Base-by-base conservation (phyloP, 1,284 basidiomycete species). In the Cutaneotrichosporon dermatis region DNA sequence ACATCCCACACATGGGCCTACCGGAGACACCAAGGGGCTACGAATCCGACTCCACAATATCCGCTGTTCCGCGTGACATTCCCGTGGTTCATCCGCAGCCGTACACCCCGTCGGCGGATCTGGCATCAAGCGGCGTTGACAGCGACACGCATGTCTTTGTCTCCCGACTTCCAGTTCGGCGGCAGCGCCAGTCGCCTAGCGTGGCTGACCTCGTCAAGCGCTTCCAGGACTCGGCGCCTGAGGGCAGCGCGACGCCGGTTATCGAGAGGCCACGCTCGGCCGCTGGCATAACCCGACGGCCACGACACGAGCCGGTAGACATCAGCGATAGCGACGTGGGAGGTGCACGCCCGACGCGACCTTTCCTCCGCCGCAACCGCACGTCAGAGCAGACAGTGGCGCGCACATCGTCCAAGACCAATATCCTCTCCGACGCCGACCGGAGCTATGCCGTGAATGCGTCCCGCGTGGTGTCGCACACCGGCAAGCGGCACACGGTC, bases 31-130 rank as follows among this genome's bases (percentile, higher is more conserved):
- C 57, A 4, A 86, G 86, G 63, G 80, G 82, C 4, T 74, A 76
- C 41, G 91, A 91, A 48, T 92, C 88, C 70, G 92, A 95, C 71
- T 93, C 90, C 9, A 95, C 92, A 1, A 91, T 94, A 58, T 90
- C 87, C n/a, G 90, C 88, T 2, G 78, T 81, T 8, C 69, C 69
- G 5, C 63, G 68, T n/a, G 13, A 25, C 54, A 61, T 44, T 63
- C 63, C 10, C 34, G 6, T 54, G 34, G 7, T 43, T 49, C 25
- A 25, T 25, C 12, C 35, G 11, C 9, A 50, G 46, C 49, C 52
- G 34, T 42, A 50, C 41, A 44, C 50, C 12, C 35, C 55, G 33
- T 39, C 41, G 12, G 54, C 45, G 16, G 50, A 58, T 35, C 34
- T 55, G 16, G 46, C 49, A 2, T 76, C 66, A 45, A 78, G 77